phyloP scores from a whole-genome alignment of 2,329 filamentous ascomycete genomes.

The Xylaria multiplex region DNA sequence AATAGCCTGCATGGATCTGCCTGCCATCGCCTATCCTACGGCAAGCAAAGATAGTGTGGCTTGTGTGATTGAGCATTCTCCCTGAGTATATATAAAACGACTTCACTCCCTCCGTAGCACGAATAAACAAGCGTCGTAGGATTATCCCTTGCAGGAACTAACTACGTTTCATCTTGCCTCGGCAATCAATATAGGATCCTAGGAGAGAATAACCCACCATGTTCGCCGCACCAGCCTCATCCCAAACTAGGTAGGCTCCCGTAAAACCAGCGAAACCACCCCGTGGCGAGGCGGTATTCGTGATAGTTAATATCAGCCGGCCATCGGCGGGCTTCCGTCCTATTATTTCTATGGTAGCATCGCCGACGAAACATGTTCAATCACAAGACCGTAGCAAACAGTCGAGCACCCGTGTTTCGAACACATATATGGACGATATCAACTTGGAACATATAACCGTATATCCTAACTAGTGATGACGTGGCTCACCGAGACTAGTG shows the following conservation, averaged over 20 bases:
- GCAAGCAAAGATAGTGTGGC: too few species aligned
- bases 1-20: neutral
- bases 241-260: neutral
- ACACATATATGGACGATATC: conserved; percentile 20
- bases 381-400: neutral
- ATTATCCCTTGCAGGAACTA: neutral
- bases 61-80: too few species aligned
- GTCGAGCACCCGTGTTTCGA: neutral
- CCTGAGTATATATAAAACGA: neutral
- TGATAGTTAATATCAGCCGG: too few species aligned
- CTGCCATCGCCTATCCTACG: too few species aligned
- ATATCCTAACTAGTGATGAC: conserved; percentile 31
- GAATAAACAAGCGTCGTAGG: neutral
- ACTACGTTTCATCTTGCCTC: neutral
- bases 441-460: conserved; percentile 31
- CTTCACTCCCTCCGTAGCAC: neutral
- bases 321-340: neutral
- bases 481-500: conserved; percentile 37
- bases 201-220: too few species aligned
- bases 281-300: too few species aligned
- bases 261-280: neutral
- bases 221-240: neutral
- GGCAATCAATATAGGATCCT: neutral
- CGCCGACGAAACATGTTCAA: neutral
- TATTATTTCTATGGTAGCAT: too few species aligned